A percentile compares a stretch with the other conserved stretches of the same genome.
Conservation (phyloP, 2,329 filamentous ascomycete species). For the Pseudogymnoascus sp. region DNA sequence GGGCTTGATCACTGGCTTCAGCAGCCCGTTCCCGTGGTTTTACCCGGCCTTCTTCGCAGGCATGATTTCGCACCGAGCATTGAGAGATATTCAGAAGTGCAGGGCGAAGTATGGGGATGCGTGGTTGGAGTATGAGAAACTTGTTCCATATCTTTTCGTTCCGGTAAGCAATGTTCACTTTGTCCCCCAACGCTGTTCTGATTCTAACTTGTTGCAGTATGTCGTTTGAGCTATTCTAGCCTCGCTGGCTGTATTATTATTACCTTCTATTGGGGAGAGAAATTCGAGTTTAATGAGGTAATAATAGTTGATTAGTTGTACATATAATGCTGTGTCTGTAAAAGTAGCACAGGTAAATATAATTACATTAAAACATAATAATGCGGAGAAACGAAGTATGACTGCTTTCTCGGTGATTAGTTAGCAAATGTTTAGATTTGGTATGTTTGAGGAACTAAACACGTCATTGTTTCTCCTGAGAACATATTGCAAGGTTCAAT, state of each 20-base stretch:
- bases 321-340: background rate
- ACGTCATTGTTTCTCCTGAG: background rate
- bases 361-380: background rate
- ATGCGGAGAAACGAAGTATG: background rate
- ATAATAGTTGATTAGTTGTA: slow-evolving; percentile 1
- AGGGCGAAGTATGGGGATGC: slow-evolving; percentile 70
- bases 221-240: slow-evolving; percentile 3
- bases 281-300: background rate
- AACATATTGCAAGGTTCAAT: background rate
- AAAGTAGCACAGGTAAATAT: background rate
- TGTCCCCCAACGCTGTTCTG: background rate
- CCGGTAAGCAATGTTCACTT: slow-evolving; percentile 40
- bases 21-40: slow-evolving; percentile 80
- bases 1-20: slow-evolving; percentile 75
- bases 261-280: background rate
- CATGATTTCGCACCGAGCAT: slow-evolving; percentile 74
- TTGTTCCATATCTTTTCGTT: slow-evolving; percentile 78
- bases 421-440: too few species aligned
- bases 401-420: background rate
- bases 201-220: slow-evolving; percentile 10
- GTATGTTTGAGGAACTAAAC: background rate
- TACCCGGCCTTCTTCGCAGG: slow-evolving; percentile 71
- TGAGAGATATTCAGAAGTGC: slow-evolving; percentile 67
- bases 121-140: slow-evolving; percentile 72
- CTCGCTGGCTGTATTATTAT: background rate